Base-by-base conservation (phyloP, 129 eudicot genomes). In the Escallonia rubra region DNA sequence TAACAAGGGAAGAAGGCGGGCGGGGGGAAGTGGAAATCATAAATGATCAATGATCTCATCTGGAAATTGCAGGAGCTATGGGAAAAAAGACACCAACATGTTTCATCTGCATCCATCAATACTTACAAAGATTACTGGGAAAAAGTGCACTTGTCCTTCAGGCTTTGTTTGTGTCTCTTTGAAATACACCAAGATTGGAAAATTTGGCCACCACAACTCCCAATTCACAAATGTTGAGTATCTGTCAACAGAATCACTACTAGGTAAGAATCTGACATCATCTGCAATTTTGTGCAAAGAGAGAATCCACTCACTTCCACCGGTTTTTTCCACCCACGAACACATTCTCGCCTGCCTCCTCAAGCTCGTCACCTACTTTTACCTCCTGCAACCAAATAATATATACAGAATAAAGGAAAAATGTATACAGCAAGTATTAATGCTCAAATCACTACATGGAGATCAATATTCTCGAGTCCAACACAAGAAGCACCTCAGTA, bases 171-270 rank as follows among this genome's bases (percentile, higher is more conserved):
- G 99, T 43, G 77, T 71, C 83, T 90, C 99, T 79, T 94, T 94
- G 12, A 94, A 94, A 80, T 94, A 94, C 41, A 94, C 97, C 73
- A 94, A 57, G 79, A 90, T 85, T 10, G 99, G 99, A 69, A 94
- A 94, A 63, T 74, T 83, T 65, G 99, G 99, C 99, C 96, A 94
- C 99, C 99, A 94, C 58, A 94, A 84, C 81, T 94, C 99, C 99
- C 99, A 94, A 76, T 91, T 91, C 52, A 91, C 81, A 72, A 94
- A 94, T 49, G 96, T 78, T 45, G 99, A 94, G 72, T 89, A 94
- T 69, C 98, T 93, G 83, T 50, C 39, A 42, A 34, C 3, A 40
- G 4, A 6, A 51, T 16, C 50, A 50, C 12, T 45, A 69, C 56
- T 40, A 63, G 7, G 11, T 65, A 3, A 48, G 69, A 34, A 40